Base-by-base conservation (phyloP, 306 rosid species). In the Cucumis hystrix region DNA sequence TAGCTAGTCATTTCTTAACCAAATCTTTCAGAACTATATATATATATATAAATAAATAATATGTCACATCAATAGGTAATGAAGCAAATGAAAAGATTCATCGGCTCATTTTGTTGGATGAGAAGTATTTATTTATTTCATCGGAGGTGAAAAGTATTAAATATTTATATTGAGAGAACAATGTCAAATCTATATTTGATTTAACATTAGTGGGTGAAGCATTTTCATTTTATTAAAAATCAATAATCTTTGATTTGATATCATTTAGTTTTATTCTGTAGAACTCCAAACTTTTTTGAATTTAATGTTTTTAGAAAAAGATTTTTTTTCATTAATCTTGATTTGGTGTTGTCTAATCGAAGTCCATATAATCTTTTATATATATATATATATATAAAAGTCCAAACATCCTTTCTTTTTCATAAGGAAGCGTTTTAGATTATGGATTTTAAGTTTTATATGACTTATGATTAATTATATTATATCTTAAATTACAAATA, bases 301-400 rank as follows among this genome's bases (percentile, higher is more conserved):
- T 28, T 28, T 28, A 28, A 28, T 28, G 3, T 28, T 28, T 28
- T 28, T 28, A 33, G 37, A 33, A 33, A 2, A 47, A 17, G n/a
- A 4, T 20, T 43, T 16, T 20, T 20, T 25, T 47, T 21, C 59
- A 23, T 25, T 23, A 25, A 70, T 51, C 58, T 25, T 25, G 1
- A 39, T 49, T 35, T 81, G 91, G 91, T 93, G 97, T 88, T 81
- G 97, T 91, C 96, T 86, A 88, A 91, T 93, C 98, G 83, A 51
- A 61, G 82, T 28, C 75, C 86, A 78, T 13, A 47, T 1, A 45
- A 5, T 5, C 12, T 5, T 10, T 10, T 11, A 10, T 11, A 10
- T 11, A 45, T 11, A 45, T 3, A 28, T 3, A 28, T 3, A 28
- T 3, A n/a, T 1, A 28, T 28, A 28, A 28, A 28, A 28, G 30